These are phyloP conservation scores for Linderina pennispora DNA, from an alignment of 192 early-diverging fungal genomes.

Conservation along the genomic window DNA sequence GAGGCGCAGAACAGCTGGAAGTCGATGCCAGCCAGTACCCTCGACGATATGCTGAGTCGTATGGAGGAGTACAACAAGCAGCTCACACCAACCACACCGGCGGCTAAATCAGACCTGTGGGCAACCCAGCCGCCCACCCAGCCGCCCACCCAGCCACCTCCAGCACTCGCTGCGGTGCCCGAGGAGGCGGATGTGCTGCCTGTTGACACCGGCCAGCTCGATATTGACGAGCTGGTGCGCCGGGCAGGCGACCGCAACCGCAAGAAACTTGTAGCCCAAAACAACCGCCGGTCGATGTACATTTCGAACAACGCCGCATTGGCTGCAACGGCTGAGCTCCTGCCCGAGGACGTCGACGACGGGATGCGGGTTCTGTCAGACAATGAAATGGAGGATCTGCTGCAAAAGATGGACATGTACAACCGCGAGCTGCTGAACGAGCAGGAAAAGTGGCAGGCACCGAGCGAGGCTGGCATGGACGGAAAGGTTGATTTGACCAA, in stretches of 20 bases:
- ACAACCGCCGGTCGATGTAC: slow-evolving; percentile 43
- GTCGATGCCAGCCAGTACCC: slow-evolving; percentile 2
- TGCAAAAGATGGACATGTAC: slow-evolving; percentile 42
- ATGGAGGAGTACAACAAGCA: slow-evolving; percentile 11
- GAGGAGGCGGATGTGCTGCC: background rate
- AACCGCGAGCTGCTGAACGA: slow-evolving; percentile 38
- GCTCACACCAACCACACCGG: no score
- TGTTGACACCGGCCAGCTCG: slow-evolving; percentile 7
- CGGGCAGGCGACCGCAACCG: slow-evolving; percentile 30
- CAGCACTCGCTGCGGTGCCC: background rate
- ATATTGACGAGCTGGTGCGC: slow-evolving; percentile 29
- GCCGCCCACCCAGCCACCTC: no score
- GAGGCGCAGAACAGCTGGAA: slow-evolving; percentile 13
- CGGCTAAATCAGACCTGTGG: no score
- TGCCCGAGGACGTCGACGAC: slow-evolving; percentile 38
- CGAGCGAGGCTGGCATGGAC: background rate
- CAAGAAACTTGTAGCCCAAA: slow-evolving; percentile 35
- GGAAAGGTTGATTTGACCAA: slow-evolving; percentile 17
- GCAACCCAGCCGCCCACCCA: no score
- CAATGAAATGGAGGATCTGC: slow-evolving; percentile 30
- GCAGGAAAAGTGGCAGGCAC: slow-evolving; percentile 27
- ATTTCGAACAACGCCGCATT: slow-evolving; percentile 9
- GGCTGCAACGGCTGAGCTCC: background rate
- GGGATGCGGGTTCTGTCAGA: slow-evolving; percentile 42
- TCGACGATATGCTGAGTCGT: slow-evolving; percentile 8